phyloP scores from a whole-genome alignment of 2,329 filamentous ascomycete species.

The Chaetomium strumarium region DNA sequence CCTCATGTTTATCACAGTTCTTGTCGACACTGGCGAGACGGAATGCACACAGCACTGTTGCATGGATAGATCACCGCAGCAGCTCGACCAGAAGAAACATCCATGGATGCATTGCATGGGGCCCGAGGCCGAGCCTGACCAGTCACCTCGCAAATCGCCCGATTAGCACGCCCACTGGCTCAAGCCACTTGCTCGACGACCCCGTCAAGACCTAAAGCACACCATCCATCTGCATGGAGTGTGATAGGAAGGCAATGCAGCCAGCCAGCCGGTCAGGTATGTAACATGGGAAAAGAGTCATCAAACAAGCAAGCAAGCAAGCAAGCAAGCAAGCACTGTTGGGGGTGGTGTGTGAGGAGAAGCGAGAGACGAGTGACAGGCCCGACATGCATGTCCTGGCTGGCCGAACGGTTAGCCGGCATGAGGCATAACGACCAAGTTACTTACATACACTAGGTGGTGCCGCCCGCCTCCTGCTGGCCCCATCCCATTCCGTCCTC shows the following conservation, averaged over 20 bases:
- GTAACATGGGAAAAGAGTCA: background rate
- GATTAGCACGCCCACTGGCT: conserved; percentile 14
- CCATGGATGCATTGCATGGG: conserved; percentile 9
- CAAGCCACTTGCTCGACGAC: conserved; percentile 9
- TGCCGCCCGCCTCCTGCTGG: background rate
- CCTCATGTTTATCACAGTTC: background rate
- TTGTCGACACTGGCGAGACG: background rate
- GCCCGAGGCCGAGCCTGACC: conserved; percentile 6
- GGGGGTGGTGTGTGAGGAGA: too few relatives aligned
- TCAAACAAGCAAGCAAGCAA: conserved; percentile 3
- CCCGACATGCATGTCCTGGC: conserved; percentile 2
- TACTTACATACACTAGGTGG: too few relatives aligned
- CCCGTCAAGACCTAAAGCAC: conserved; percentile 11
- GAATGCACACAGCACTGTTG: background rate
- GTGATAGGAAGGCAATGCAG: conserved; percentile 12
- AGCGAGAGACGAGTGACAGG: background rate
- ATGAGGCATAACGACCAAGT: too few relatives aligned
- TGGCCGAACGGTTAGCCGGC: conserved; percentile 13
- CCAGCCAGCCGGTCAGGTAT: background rate
- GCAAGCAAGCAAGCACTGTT: conserved; percentile 3
- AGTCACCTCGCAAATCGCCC: conserved; percentile 14
- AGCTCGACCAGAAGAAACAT: conserved; percentile 14
- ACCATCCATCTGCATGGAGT: background rate
- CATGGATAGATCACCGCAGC: conserved; percentile 3
- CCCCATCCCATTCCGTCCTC: background rate